Percentiles rank a stretch among this genome's conserved stretches.
phyloP scores from a whole-genome alignment of 1,139 yeast species.

The Diutina mesorugosa region DNA sequence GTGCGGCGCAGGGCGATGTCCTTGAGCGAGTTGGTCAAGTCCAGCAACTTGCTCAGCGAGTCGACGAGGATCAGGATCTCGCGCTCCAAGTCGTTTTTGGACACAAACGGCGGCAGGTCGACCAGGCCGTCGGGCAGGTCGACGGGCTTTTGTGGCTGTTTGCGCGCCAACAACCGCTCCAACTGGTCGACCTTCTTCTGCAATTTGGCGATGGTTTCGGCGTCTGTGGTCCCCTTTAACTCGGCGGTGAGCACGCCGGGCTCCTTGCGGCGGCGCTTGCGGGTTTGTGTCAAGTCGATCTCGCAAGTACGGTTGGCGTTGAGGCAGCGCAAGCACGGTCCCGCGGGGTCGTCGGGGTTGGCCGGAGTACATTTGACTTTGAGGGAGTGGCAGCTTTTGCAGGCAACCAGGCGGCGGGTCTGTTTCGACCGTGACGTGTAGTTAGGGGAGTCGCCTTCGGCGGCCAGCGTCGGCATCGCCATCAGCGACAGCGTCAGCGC shows the following conservation, averaged over 20 bases:
- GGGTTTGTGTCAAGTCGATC: slow-evolving; percentile 48
- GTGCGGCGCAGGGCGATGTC: slow-evolving; percentile 26
- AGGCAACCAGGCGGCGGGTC: slow-evolving; percentile 28
- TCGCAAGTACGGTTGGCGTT: slow-evolving; percentile 55
- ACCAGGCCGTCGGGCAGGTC: slow-evolving; percentile 1
- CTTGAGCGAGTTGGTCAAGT: slow-evolving; percentile 25
- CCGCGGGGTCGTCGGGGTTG: slow-evolving; percentile 39
- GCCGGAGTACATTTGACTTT: slow-evolving; percentile 77
- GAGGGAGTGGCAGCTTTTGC: slow-evolving; percentile 67
- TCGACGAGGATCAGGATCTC: slow-evolving; percentile 24
- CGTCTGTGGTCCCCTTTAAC: not conserved
- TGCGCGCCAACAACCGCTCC: not conserved
- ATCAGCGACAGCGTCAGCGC: not conserved
- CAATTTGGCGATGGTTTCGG: slow-evolving; percentile 3
- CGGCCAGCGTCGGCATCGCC: not conserved
- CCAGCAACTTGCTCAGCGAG: slow-evolving; percentile 10
- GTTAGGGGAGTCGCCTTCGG: not conserved
- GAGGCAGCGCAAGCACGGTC: slow-evolving; percentile 66
- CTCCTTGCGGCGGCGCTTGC: slow-evolving; percentile 33
- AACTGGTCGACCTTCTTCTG: not conserved
- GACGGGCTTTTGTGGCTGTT: not conserved
- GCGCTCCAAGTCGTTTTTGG: slow-evolving; percentile 20
- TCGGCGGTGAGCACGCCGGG: not conserved
- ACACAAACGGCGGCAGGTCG: slow-evolving; percentile 17
- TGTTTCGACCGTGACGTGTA: not conserved